Evolutionary conservation across 2,329 filamentous ascomycete species (phyloP).

Genomic region (Xylaria sp.): DNA sequence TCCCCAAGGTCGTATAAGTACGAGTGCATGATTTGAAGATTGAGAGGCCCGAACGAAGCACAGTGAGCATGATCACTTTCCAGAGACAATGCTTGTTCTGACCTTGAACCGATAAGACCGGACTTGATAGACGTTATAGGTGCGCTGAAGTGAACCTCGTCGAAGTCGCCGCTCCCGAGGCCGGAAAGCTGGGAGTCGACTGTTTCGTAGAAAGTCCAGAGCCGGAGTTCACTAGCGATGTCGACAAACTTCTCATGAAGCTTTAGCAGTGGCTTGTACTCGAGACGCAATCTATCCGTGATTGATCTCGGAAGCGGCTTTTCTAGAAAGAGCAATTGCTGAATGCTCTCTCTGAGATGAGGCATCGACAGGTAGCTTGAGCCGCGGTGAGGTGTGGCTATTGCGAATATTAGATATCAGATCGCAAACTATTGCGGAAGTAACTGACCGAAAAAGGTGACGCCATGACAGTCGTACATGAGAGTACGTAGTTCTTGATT

Average conservation of each 20-base stretch:
- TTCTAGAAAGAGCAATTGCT: slow-evolving; percentile 62
- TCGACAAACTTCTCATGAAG: slow-evolving; percentile 67
- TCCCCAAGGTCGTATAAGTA: slow-evolving; percentile 53
- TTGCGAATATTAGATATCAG: slow-evolving; percentile 30
- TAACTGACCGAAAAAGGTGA: slow-evolving; percentile 67
- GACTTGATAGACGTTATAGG: slow-evolving; percentile 69
- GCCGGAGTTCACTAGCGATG: slow-evolving; percentile 66
- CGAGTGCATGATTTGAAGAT: slow-evolving; percentile 59
- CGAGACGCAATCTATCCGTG: slow-evolving; percentile 62
- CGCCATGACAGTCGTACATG: slow-evolving; percentile 67
- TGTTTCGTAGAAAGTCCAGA: slow-evolving; percentile 73
- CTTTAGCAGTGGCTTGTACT: slow-evolving; percentile 60
- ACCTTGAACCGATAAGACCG: slow-evolving; percentile 61
- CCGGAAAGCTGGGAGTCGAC: slow-evolving; percentile 68
- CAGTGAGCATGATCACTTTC: slow-evolving; percentile 67
- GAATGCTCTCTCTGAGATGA: slow-evolving; percentile 65
- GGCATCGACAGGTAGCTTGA: slow-evolving; percentile 71
- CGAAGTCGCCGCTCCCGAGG: slow-evolving; percentile 50
- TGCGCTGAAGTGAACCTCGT: slow-evolving; percentile 67
- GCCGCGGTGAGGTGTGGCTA: slow-evolving; percentile 70
- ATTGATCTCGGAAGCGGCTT: slow-evolving; percentile 62
- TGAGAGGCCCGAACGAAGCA: slow-evolving; percentile 64
- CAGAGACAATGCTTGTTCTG: slow-evolving; percentile 63
- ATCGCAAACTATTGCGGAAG: not conserved
- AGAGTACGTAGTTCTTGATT: slow-evolving; percentile 56